Conservation (phyloP, 2,329 filamentous ascomycete genomes). For the Talaromyces sp. region DNA sequence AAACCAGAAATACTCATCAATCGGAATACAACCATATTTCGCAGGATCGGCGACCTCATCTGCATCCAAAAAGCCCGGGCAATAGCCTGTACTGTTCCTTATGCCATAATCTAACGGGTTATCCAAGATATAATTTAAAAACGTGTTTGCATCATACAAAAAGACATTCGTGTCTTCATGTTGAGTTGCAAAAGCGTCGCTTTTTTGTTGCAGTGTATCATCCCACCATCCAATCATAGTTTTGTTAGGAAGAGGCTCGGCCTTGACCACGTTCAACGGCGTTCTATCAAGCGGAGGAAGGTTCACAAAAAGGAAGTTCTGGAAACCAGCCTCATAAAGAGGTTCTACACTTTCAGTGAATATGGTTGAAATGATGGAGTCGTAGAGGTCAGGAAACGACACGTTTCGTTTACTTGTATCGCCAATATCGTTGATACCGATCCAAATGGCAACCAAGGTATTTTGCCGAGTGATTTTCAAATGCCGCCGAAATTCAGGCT, state of each 20-base stretch:
- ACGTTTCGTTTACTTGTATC: neutral
- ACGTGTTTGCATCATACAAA: neutral
- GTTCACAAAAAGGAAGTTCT: neutral
- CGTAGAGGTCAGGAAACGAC: neutral
- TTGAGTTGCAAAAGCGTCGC: neutral
- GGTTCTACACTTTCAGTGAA: neutral
- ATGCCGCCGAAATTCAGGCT: conserved; percentile 36
- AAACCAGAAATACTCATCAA: neutral
- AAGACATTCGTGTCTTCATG: neutral
- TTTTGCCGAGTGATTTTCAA: conserved; percentile 22
- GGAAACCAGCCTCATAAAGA: neutral
- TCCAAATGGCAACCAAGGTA: neutral
- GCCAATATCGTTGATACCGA: neutral
- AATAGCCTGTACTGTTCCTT: neutral
- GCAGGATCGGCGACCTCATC: neutral
- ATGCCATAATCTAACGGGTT: neutral
- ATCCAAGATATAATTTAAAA: neutral
- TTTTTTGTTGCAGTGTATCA: neutral
- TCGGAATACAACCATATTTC: neutral
- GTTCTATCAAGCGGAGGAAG: neutral
- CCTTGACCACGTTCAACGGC: neutral
- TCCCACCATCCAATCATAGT: neutral
- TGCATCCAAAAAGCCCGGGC: neutral
- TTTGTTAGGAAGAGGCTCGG: neutral
- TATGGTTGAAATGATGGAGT: neutral